A percentile compares a stretch with the other conserved stretches of the same genome.
Evolutionary conservation across 371 early-diverging fungal species (phyloP).

Genomic region (Saksenaea vasiformis): DNA sequence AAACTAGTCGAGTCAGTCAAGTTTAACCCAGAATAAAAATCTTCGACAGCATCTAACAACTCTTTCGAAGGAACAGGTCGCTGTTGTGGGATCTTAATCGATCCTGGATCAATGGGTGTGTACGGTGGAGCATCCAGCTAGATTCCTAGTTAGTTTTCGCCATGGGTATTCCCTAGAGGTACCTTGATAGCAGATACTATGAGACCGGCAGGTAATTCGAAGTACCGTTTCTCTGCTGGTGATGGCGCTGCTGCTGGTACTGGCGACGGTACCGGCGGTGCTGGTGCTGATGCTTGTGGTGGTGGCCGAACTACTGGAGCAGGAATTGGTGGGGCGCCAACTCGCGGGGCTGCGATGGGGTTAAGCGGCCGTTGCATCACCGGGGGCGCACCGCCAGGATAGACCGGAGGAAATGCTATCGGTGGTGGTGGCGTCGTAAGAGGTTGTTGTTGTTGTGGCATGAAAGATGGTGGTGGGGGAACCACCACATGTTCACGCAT

Average conservation of each 20-base stretch:
- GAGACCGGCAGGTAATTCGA: slow-evolving; percentile 59
- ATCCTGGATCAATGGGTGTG: slow-evolving; percentile 42
- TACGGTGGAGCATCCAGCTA: slow-evolving; percentile 45
- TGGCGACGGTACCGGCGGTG: no score
- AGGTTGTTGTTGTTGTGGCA: slow-evolving; percentile 9
- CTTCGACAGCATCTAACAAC: slow-evolving; percentile 36
- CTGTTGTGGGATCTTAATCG: slow-evolving; percentile 33
- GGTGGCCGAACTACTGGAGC: slow-evolving; percentile 8
- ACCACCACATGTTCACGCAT: slow-evolving; percentile 38
- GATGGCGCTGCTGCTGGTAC: no score
- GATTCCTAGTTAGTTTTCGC: slow-evolving; percentile 2
- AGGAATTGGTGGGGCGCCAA: slow-evolving; percentile 6
- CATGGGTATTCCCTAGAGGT: slow-evolving; percentile 12
- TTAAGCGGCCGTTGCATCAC: background rate
- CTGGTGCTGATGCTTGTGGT: no score
- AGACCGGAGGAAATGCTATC: slow-evolving; percentile 1
- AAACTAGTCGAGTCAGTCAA: slow-evolving; percentile 22
- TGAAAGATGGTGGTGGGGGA: slow-evolving; percentile 23
- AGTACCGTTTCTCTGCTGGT: slow-evolving; percentile 41
- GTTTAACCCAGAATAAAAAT: slow-evolving; percentile 51
- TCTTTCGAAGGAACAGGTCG: slow-evolving; percentile 27
- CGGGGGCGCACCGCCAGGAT: slow-evolving; percentile 5
- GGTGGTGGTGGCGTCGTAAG: slow-evolving; percentile 7
- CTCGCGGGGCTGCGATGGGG: background rate
- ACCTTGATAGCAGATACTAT: slow-evolving; percentile 56